phyloP scores from a whole-genome alignment of 2,329 filamentous ascomycete genomes.

The Phialophora macrospora region DNA sequence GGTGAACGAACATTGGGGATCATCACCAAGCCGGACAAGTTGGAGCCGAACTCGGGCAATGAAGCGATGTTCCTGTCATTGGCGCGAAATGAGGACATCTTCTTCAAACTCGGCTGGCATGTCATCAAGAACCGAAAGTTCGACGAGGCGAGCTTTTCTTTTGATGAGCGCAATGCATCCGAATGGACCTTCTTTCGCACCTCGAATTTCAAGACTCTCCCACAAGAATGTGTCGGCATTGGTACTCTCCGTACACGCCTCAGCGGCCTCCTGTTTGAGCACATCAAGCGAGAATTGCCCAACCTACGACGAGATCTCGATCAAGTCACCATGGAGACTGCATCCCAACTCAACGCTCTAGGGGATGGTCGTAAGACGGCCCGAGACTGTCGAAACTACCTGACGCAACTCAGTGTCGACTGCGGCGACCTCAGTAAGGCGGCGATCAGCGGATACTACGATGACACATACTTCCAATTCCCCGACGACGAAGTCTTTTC shows the following conservation, averaged over 20 bases:
- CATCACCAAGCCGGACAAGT: conserved; percentile 23
- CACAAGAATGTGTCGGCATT: background rate
- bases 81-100: background rate
- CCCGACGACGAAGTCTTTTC: too few species aligned
- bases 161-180: background rate
- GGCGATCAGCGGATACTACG: background rate
- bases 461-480: background rate
- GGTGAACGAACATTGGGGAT: conserved; percentile 21
- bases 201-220: background rate
- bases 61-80: background rate
- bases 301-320: background rate
- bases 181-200: background rate
- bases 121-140: background rate
- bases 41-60: background rate
- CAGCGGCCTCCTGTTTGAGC: background rate
- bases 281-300: background rate
- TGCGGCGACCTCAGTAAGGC: background rate
- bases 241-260: background rate
- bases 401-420: background rate
- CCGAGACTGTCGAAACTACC: conserved; percentile 1
- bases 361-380: background rate
- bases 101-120: background rate
- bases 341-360: background rate
- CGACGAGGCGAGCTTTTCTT: background rate
- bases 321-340: background rate